Evolutionary conservation across 345 rosid species (phyloP).

Genomic region (Mercurialis annua): DNA sequence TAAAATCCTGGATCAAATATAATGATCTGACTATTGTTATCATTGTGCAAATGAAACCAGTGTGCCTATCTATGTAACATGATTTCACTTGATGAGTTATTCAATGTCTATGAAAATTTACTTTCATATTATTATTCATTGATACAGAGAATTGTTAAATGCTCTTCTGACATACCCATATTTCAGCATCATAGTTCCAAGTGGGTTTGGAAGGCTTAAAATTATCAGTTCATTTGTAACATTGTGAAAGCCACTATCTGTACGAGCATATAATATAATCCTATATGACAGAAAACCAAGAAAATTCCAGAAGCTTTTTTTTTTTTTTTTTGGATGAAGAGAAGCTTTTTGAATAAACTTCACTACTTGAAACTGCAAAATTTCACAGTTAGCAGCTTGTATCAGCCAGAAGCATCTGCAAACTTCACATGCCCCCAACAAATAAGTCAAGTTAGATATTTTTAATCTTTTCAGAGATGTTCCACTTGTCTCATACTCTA

Average conservation of each 20-base stretch:
- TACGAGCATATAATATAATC: background rate
- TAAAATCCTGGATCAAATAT: background rate
- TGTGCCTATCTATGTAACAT: background rate
- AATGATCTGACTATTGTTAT: background rate
- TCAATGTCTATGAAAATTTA: background rate
- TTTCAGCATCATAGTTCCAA: background rate
- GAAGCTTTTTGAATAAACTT: background rate
- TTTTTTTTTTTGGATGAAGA: too few relatives aligned
- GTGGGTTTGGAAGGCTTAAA: background rate
- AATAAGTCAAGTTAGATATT: background rate
- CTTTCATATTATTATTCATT: background rate
- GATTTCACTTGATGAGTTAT: background rate
- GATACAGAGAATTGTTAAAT: background rate
- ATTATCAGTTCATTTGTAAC: background rate
- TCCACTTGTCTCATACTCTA: background rate
- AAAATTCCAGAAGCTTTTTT: background rate
- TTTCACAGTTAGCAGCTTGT: background rate
- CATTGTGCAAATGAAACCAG: background rate
- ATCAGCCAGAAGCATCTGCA: background rate
- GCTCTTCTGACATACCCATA: background rate
- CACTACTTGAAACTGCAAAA: background rate
- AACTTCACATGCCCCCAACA: background rate
- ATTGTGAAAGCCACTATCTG: background rate
- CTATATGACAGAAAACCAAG: background rate
- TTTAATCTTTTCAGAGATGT: background rate